Evolutionary conservation across 2,329 filamentous ascomycete species (phyloP), one percentile per base, ranked within the genome.

Genomic region (Hyphodiscus sp.): DNA sequence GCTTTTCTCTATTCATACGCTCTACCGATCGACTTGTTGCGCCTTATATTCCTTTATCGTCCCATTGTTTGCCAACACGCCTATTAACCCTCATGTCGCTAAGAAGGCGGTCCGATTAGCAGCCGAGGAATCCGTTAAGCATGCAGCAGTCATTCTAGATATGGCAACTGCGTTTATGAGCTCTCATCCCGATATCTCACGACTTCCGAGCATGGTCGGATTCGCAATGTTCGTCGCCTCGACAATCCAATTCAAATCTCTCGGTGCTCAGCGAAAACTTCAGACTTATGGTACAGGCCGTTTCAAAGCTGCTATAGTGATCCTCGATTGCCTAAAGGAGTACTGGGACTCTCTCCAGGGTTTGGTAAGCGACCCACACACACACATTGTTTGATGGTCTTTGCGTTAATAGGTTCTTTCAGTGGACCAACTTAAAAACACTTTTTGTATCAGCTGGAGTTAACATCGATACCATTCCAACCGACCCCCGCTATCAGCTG

Each of bases 161-260:
- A 58, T 58, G 52, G 58, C 58, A 30, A 52, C 58, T 18, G 46
- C 48, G 1, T 60, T 60, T 20, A 19, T 58, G 8, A 46, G 33
- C 18, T 51, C 41, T 20, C 49, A 41, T 20, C 52, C 49, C 16
- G 53, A 58, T 41, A 45, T 53, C 15, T 52, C 52, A 23, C 41
- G 53, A 20, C 41, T 60, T 26, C 46, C 58, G 43, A 54, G 55
- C 47, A 50, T 57, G 11, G 48, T 46, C 18, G 58, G 52, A 2
- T 60, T 56, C 43, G 45, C 51, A 5, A 50, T 58, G 47, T 60
- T 56, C 33, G 55, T 60, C 19, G 51, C 52, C 15, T 43, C 46
- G 10, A 56, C 51, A 26, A 20, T 60, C 4, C 55, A 60, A 26
- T 56, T 58, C 23, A 58, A 54, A 45, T 54, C 53, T 23, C 51